Percentiles rank a stretch among this genome's conserved stretches.
Evolutionary conservation across 2,329 filamentous ascomycete species (phyloP).

Genomic region (Ceratocystis lukuohia): DNA sequence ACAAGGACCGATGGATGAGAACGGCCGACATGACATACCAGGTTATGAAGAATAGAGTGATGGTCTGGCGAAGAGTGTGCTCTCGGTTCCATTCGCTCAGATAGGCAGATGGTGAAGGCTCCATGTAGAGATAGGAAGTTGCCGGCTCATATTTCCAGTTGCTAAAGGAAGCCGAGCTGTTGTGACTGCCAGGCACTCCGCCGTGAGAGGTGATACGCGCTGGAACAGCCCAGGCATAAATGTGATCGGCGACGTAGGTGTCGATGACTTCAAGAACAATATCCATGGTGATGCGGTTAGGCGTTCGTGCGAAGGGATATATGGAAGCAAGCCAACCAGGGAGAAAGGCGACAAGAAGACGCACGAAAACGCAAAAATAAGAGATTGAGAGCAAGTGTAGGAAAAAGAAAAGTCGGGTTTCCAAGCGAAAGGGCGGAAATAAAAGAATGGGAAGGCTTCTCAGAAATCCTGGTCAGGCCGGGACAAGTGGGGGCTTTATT

Average conservation of each 20-base stretch:
- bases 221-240: conserved; percentile 63
- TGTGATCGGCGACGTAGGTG: conserved; percentile 64
- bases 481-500: conserved; percentile 16
- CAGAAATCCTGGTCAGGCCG: conserved; percentile 8
- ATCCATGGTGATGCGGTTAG: conserved; percentile 53
- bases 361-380: not conserved
- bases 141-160: conserved; percentile 60
- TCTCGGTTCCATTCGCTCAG: conserved; percentile 65
- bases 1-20: conserved; percentile 18
- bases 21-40: conserved; percentile 47
- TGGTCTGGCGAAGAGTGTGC: conserved; percentile 58
- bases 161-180: conserved; percentile 46
- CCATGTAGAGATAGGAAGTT: conserved; percentile 52
- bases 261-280: conserved; percentile 78
- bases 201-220: conserved; percentile 25
- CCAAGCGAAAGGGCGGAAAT: not conserved
- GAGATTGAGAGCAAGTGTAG: not conserved
- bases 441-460: not conserved
- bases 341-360: not conserved
- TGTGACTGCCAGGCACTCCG: conserved; percentile 25
- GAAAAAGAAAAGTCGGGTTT: not conserved
- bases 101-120: conserved; percentile 65
- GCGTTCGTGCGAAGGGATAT: not conserved
- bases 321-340: not conserved
- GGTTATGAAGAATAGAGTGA: conserved; percentile 70